Conservation (phyloP, 495 filamentous ascomycete species). For the Xylaria curta region DNA sequence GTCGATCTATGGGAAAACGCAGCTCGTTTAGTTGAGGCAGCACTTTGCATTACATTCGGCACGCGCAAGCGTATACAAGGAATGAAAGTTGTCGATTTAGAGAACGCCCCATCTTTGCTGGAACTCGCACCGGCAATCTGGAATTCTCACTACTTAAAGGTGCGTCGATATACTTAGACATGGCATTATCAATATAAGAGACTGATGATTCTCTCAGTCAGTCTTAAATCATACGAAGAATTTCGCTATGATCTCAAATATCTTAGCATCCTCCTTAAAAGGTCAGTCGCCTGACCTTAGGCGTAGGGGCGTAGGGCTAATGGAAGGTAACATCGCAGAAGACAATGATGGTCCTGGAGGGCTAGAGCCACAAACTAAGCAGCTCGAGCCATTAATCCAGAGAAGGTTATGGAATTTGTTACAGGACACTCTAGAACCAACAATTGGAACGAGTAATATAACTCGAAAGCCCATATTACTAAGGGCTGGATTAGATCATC, state of each 20-base stretch:
- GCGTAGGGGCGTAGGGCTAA: conserved; percentile 27
- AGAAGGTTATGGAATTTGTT: conserved; percentile 35
- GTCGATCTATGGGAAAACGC: conserved; percentile 32
- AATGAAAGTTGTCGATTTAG: conserved; percentile 20
- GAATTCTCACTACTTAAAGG: conserved; percentile 52
- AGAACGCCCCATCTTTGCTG: conserved; percentile 40
- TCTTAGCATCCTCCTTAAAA: conserved; percentile 32
- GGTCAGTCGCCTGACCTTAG: conserved; percentile 33
- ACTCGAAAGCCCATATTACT: neutral
- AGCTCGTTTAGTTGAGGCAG: conserved; percentile 40
- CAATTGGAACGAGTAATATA: conserved; percentile 20
- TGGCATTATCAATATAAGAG: neutral
- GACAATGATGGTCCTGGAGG: neutral
- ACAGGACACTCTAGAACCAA: conserved; percentile 31
- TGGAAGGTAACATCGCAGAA: conserved; percentile 5
- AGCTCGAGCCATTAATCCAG: conserved; percentile 23
- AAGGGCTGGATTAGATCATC: neutral
- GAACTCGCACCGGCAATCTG: conserved; percentile 53
- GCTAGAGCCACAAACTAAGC: neutral
- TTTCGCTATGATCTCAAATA: conserved; percentile 34
- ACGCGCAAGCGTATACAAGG: conserved; percentile 11
- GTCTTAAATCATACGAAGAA: conserved; percentile 32
- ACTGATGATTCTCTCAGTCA: conserved; percentile 35
- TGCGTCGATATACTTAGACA: conserved; percentile 17
- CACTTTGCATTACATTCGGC: conserved; percentile 37